Evolutionary conservation across 345 rosid species (phyloP).

Genomic region (Eutrema yunnanense): DNA sequence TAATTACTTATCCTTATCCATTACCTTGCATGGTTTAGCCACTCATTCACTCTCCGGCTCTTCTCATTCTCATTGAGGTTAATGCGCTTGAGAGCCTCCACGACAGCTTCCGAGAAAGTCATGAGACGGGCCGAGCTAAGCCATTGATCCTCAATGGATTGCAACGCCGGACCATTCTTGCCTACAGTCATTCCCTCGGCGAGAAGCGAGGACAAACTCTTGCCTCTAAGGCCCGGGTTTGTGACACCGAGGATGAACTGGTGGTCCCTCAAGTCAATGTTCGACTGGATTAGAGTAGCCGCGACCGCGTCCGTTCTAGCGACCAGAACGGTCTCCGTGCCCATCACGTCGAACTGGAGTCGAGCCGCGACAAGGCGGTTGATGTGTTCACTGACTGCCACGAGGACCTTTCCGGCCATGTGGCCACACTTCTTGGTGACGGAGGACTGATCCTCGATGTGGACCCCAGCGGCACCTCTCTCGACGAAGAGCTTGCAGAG

Average conservation of each 20-base stretch:
- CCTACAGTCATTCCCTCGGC: conserved; percentile 75
- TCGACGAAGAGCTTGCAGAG: conserved; percentile 94
- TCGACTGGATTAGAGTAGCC: conserved; percentile 77
- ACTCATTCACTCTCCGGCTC: conserved; percentile 52
- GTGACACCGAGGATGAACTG: conserved; percentile 89
- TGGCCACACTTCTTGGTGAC: conserved; percentile 95
- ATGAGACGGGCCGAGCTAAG: conserved; percentile 61
- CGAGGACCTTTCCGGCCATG: conserved; percentile 97
- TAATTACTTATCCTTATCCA: neutral
- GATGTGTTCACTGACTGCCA: conserved; percentile 83
- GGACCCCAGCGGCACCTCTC: conserved; percentile 94
- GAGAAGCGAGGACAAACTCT: conserved; percentile 54
- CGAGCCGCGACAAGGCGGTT: conserved; percentile 91
- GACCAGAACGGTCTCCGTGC: conserved; percentile 84
- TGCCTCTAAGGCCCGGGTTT: conserved; percentile 64
- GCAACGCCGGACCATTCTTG: conserved; percentile 70
- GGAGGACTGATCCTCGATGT: conserved; percentile 92
- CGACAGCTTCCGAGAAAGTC: conserved; percentile 69
- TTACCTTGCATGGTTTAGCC: conserved; percentile 61
- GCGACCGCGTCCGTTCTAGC: conserved; percentile 91
- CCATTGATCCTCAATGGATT: conserved; percentile 85
- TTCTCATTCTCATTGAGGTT: conserved; percentile 57
- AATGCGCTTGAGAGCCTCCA: conserved; percentile 53
- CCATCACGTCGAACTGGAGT: conserved; percentile 95
- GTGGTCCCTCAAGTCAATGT: conserved; percentile 81